Evolutionary conservation across 768 basidiomycete genomes (phyloP).

Genomic region (Gloeopeniophorella convolvens): DNA sequence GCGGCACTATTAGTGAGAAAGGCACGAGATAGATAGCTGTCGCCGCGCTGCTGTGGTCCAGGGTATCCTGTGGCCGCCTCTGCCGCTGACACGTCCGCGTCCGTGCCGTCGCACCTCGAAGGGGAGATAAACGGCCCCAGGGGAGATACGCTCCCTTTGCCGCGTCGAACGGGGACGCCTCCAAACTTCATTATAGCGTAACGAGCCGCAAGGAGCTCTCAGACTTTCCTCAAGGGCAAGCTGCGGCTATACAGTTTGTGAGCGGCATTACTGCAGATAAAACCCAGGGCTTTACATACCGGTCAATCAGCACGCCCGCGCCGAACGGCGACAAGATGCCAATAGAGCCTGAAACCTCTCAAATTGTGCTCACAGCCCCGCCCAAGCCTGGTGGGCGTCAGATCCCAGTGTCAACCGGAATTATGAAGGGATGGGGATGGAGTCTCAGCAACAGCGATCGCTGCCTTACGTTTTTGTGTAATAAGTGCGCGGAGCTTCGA

Average conservation of each 20-base stretch:
- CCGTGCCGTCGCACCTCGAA: not conserved
- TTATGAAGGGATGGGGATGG: not conserved
- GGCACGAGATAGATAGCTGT: not conserved
- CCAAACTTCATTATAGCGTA: not conserved
- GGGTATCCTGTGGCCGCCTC: no score
- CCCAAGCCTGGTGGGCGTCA: not conserved
- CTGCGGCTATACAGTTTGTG: conserved; percentile 3
- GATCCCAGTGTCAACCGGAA: not conserved
- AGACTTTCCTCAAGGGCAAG: no score
- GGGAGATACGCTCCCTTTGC: not conserved
- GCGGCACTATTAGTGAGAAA: not conserved
- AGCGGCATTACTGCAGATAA: no score
- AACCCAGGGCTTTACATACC: conserved; percentile 7
- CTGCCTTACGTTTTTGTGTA: no score
- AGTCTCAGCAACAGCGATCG: no score
- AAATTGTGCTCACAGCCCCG: not conserved
- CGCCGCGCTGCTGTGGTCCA: no score
- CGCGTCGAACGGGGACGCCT: no score
- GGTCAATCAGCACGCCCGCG: conserved; percentile 2
- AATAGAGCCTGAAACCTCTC: not conserved
- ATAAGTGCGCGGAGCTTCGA: not conserved
- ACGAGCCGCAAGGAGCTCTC: no score
- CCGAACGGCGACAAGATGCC: not conserved
- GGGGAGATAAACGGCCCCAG: not conserved
- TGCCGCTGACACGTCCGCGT: not conserved